These are phyloP conservation scores for Verticillium tricorpus DNA, from an alignment of 2,329 filamentous ascomycete genomes.

Conservation along the genomic window DNA sequence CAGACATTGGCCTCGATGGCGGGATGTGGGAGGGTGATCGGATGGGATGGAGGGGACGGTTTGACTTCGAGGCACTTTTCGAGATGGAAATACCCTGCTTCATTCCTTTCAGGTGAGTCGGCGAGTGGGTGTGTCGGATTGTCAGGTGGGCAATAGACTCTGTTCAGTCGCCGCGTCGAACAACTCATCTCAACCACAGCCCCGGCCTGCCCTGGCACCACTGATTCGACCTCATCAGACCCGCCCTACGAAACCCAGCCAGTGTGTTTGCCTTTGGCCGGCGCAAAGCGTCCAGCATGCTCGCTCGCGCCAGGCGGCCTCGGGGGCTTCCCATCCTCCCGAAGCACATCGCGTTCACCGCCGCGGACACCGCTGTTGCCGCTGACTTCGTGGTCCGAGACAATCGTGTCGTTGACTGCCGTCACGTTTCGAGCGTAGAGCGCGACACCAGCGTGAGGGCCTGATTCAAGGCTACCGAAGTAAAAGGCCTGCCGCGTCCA, in stretches of 20 bases:
- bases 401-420: conserved; percentile 49
- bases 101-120: background rate
- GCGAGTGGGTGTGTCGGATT: background rate
- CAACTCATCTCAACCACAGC: background rate
- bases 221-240: background rate
- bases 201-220: background rate
- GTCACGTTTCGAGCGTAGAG: conserved; percentile 55
- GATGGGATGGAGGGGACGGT: background rate
- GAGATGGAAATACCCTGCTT: background rate
- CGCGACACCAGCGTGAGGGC: conserved; percentile 21
- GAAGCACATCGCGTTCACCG: background rate
- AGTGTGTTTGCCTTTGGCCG: conserved; percentile 1
- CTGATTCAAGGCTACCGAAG: conserved; percentile 41
- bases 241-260: conserved; percentile 2
- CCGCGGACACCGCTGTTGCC: conserved; percentile 1
- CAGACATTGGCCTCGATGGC: background rate
- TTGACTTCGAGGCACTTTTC: background rate
- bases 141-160: background rate
- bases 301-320: background rate
- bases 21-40: background rate
- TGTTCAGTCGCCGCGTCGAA: background rate
- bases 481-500: conserved; percentile 51
- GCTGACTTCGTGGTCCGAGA: conserved; percentile 39
- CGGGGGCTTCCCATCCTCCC: background rate
- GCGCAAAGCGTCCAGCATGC: conserved; percentile 3